Conservation (phyloP, 768 basidiomycete genomes). For the Aureoboletus auriporus region DNA sequence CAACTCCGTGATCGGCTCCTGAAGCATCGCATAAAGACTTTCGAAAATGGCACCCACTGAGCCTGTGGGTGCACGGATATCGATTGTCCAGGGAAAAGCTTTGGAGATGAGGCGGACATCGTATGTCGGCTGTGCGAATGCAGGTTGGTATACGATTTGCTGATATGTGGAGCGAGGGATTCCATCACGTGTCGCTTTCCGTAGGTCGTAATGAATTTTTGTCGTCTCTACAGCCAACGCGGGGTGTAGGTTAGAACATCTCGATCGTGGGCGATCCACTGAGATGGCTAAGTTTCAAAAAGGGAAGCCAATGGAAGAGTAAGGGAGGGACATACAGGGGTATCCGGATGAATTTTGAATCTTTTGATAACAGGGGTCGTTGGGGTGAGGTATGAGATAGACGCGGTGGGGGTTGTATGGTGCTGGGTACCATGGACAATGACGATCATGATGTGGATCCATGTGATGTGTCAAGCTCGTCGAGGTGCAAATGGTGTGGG, state of each 20-base stretch:
- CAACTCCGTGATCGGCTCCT: constrained; percentile 54
- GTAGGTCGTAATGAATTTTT: constrained; percentile 46
- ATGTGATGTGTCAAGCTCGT: constrained; percentile 4
- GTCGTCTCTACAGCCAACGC: constrained; percentile 51
- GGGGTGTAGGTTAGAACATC: constrained; percentile 51
- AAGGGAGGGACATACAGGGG: constrained; percentile 6
- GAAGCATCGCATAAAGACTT: constrained; percentile 44
- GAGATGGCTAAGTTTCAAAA: neutral
- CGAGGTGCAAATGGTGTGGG: no score
- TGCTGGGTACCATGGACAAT: constrained; percentile 21
- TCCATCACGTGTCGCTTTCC: constrained; percentile 37
- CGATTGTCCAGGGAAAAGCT: constrained; percentile 63
- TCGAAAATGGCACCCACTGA: constrained; percentile 46
- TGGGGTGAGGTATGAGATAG: constrained; percentile 23
- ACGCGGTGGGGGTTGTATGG: constrained; percentile 27
- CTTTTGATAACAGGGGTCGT: constrained; percentile 6
- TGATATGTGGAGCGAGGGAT: constrained; percentile 43
- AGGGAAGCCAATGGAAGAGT: neutral
- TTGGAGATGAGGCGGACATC: constrained; percentile 53
- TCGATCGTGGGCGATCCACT: constrained; percentile 30
- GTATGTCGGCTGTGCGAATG: constrained; percentile 30
- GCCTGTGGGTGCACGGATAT: constrained; percentile 38
- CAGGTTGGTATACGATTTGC: constrained; percentile 34
- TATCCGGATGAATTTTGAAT: constrained; percentile 3
- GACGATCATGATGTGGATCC: constrained; percentile 23